Evolutionary conservation across 2,329 filamentous ascomycete genomes (phyloP), one percentile per base, ranked within the genome.

Genomic region (Blumeria hordei): DNA sequence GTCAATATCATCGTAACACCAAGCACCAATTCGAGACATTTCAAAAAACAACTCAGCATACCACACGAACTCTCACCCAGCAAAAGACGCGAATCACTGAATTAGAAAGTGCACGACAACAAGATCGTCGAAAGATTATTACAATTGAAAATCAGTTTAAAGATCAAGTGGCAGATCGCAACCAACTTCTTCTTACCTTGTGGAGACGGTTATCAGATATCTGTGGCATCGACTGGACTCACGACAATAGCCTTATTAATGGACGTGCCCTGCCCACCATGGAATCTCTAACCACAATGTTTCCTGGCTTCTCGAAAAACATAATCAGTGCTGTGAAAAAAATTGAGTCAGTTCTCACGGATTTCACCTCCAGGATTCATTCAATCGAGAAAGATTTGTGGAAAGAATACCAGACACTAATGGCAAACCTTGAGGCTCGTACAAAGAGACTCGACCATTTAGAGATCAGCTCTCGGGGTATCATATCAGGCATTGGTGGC

Each of bases 201-300:
- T 98, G 92, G 92, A 90, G 90, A 59, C 78, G 85, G 49, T 74
- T 98, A 8, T 88, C 86, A 3, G 75, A 78, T 0, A 74, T 96
- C 45, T 96, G 92, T 63, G 92, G 92, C 10, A 76, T 80, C 0
- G 92, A 96, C 64, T 98, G 92, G 90, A 79, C 85, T 4, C 85
- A 94, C 66, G 80, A 83, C 63, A 88, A 96, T 67, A 83, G 83
- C 56, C 77, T 94, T 28, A 85, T 96, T 64, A 90, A 92, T 62
- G 86, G 88, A 18, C 85, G 90, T 57, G 78, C 77, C 1, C 70
- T 94, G 6, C 87, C 88, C 0, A 87, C 83, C 11, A 74, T 93
- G 36, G 90, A 95, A 63, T 81, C 88, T 12, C 84, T 98, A 58
- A 80, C 81, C 0, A 88, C 81, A 53, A 87, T 92, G 68, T 74